Conservation (phyloP, 2,329 filamentous ascomycete species). For the Calonectria pseudoreteaudii region DNA sequence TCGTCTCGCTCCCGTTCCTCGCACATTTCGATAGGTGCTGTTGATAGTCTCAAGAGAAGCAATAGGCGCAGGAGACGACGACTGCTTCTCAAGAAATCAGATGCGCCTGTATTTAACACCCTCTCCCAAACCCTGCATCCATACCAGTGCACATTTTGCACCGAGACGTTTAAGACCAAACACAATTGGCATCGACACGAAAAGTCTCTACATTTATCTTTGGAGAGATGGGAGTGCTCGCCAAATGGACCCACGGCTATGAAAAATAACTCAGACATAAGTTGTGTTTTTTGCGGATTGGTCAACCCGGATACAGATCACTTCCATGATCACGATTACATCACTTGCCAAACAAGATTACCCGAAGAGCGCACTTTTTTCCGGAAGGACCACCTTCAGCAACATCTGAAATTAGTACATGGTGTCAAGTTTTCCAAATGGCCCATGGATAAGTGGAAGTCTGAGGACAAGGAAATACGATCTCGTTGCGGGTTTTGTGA, state of each 20-base stretch:
- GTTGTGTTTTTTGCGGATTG: slow-evolving; percentile 54
- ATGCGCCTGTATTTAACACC: neutral
- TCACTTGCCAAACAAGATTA: slow-evolving; percentile 56
- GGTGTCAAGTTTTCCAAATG: slow-evolving; percentile 51
- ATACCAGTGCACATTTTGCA: slow-evolving; percentile 59
- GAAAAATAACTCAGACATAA: slow-evolving; percentile 56
- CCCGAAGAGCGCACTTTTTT: slow-evolving; percentile 54
- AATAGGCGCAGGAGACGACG: neutral
- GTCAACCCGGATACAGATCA: slow-evolving; percentile 47
- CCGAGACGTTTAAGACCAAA: slow-evolving; percentile 57
- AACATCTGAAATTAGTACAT: slow-evolving; percentile 57
- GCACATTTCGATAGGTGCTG: slow-evolving; percentile 54
- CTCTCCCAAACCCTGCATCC: neutral
- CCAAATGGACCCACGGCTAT: slow-evolving; percentile 50
- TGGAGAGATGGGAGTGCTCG: slow-evolving; percentile 59
- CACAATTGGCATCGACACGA: slow-evolving; percentile 65
- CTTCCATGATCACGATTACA: slow-evolving; percentile 52
- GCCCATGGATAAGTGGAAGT: slow-evolving; percentile 60
- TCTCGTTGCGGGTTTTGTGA: slow-evolving; percentile 58
- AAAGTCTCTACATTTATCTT: slow-evolving; percentile 58
- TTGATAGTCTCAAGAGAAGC: neutral
- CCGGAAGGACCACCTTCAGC: slow-evolving; percentile 57
- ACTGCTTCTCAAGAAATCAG: neutral
- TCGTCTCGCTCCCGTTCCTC: slow-evolving; percentile 59
- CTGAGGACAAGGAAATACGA: slow-evolving; percentile 47